phyloP scores from a whole-genome alignment of 1,139 yeast genomes.

The Yamadazyma songkhlaensis region DNA sequence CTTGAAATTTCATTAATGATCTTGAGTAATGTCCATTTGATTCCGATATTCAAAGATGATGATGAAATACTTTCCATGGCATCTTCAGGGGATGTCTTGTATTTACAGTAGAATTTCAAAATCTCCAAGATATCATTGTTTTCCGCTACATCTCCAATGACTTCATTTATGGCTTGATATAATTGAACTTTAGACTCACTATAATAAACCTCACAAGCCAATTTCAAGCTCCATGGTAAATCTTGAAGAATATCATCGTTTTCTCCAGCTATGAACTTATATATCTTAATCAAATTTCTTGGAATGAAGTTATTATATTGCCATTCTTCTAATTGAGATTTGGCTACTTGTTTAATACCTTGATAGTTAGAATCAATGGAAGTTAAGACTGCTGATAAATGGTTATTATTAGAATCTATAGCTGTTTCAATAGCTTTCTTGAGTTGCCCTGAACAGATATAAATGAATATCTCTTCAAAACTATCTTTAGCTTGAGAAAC shows the following conservation, averaged over 20 bases:
- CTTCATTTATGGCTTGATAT: slow-evolving; percentile 29
- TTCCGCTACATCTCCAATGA: slow-evolving; percentile 9
- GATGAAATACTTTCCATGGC: slow-evolving; percentile 11
- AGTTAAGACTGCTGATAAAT: slow-evolving; percentile 69
- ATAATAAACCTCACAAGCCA: slow-evolving; percentile 61
- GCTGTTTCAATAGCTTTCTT: slow-evolving; percentile 63
- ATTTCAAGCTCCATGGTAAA: slow-evolving; percentile 65
- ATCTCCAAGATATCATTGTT: slow-evolving; percentile 19
- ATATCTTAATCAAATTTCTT: slow-evolving; percentile 50
- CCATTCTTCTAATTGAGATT: slow-evolving; percentile 69
- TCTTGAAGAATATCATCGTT: slow-evolving; percentile 34
- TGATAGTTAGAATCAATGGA: slow-evolving; percentile 68
- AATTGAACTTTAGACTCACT: slow-evolving; percentile 48
- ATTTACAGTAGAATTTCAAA: slow-evolving; percentile 18
- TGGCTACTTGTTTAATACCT: slow-evolving; percentile 53
- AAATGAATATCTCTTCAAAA: slow-evolving; percentile 50
- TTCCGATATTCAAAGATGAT: slow-evolving; percentile 23
- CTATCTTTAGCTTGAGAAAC: slow-evolving; percentile 20
- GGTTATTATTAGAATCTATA: slow-evolving; percentile 55
- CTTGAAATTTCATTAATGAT: slow-evolving; percentile 25
- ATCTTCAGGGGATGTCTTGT: slow-evolving; percentile 6
- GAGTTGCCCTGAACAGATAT: slow-evolving; percentile 56
- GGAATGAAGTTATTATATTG: slow-evolving; percentile 49
- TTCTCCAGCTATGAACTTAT: slow-evolving; percentile 64
- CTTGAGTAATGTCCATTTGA: slow-evolving; percentile 57